A percentile compares a stretch with the other conserved stretches of the same genome.
Conservation (phyloP, 352 stramenopile genomes). For the Globisporangium barbulae region DNA sequence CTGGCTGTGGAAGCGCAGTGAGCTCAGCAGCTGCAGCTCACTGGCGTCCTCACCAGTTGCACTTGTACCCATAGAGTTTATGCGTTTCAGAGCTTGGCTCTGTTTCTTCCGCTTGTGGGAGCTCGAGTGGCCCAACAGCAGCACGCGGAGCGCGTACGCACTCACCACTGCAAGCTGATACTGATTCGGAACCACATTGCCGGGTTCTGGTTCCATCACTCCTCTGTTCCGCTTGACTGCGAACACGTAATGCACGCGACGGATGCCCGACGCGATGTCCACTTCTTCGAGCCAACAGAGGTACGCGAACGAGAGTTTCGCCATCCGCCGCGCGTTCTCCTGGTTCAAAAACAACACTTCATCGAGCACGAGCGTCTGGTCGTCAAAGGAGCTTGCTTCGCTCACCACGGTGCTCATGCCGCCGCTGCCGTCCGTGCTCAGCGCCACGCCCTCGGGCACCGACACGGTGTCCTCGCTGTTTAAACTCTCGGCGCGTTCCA, state of each 20-base stretch:
- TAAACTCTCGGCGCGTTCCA: slow-evolving; percentile 12
- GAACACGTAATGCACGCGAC: slow-evolving; percentile 69
- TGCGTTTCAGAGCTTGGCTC: background rate
- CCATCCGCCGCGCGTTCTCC: slow-evolving; percentile 45
- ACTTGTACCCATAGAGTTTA: background rate
- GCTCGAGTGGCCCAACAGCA: slow-evolving; percentile 28
- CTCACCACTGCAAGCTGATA: slow-evolving; percentile 57
- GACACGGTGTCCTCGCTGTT: slow-evolving; percentile 12
- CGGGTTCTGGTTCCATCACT: slow-evolving; percentile 8
- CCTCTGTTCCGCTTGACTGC: slow-evolving; percentile 27
- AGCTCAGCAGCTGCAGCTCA: slow-evolving; percentile 22
- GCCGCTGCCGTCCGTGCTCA: slow-evolving; percentile 26
- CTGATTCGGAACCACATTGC: slow-evolving; percentile 10
- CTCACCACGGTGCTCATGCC: slow-evolving; percentile 49
- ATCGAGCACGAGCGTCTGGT: slow-evolving; percentile 23
- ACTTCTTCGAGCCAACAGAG: slow-evolving; percentile 80
- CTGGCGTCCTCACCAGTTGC: slow-evolving; percentile 7
- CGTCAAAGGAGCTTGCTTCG: slow-evolving; percentile 45
- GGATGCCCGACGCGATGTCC: slow-evolving; percentile 50
- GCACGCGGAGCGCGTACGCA: slow-evolving; percentile 50
- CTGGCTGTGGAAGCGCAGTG: slow-evolving; percentile 62
- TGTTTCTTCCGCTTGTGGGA: slow-evolving; percentile 9
- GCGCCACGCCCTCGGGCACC: slow-evolving; percentile 17
- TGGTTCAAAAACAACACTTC: slow-evolving; percentile 36
- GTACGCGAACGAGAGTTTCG: slow-evolving; percentile 40